These are phyloP conservation scores for Trichophyton schoenleinii DNA, from an alignment of 2,329 filamentous ascomycete species.

Conservation along the genomic window DNA sequence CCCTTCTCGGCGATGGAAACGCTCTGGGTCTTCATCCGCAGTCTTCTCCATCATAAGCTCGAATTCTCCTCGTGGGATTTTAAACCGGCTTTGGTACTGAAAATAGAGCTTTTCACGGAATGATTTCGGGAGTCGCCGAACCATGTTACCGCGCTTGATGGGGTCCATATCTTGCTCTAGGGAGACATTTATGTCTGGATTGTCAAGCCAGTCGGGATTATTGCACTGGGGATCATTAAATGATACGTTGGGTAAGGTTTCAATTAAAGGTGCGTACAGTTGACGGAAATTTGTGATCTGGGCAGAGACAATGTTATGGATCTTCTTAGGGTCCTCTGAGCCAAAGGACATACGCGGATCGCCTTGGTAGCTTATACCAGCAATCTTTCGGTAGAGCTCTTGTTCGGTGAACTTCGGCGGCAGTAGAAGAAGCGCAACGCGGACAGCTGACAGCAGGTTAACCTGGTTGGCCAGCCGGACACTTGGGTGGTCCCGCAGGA, in stretches of 20 bases:
- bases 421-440: conserved; percentile 76
- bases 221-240: conserved; percentile 56
- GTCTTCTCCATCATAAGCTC: conserved; percentile 68
- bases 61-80: conserved; percentile 73
- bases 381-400: conserved; percentile 80
- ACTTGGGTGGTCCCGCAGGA: conserved; percentile 81
- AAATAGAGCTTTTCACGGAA: conserved; percentile 90
- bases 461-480: conserved; percentile 92
- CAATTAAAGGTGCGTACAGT: conserved; percentile 78
- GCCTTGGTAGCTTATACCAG: conserved; percentile 83
- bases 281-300: conserved; percentile 86
- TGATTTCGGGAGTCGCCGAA: conserved; percentile 70
- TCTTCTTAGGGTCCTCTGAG: conserved; percentile 83
- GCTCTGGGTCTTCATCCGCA: conserved; percentile 51
- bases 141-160: conserved; percentile 85
- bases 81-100: conserved; percentile 81
- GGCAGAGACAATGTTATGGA: conserved; percentile 83
- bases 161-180: conserved; percentile 89
- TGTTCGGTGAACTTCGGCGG: conserved; percentile 74
- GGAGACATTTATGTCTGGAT: conserved; percentile 50
- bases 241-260: conserved; percentile 74
- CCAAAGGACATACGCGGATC: conserved; percentile 91
- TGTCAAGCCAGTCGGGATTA: conserved; percentile 50
- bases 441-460: conserved; percentile 82
- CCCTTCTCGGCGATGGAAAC: conserved; percentile 61